Evolutionary conservation across 352 stramenopile genomes (phyloP).

Genomic region (Phytophthora constricta): DNA sequence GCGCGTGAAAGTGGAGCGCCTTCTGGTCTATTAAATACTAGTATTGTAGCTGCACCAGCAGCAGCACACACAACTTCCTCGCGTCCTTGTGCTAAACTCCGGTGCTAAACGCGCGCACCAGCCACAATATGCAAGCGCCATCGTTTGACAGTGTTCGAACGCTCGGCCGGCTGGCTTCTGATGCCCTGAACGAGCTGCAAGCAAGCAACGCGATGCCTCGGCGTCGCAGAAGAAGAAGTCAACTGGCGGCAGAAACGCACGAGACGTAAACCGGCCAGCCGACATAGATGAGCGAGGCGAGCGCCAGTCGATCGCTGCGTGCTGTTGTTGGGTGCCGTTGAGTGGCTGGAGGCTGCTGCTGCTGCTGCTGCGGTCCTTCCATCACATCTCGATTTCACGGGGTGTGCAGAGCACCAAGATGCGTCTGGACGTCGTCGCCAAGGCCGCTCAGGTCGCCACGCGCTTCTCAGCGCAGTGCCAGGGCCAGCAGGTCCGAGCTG

Average conservation of each 20-base stretch:
- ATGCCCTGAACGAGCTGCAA: too few species aligned
- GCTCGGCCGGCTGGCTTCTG: too few species aligned
- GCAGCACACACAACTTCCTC: not conserved
- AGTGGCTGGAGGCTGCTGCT: too few species aligned
- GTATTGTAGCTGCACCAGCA: not conserved
- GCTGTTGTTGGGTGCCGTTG: too few species aligned
- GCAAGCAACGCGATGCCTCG: not conserved
- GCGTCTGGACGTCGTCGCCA: conserved; percentile 59
- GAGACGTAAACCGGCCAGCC: not conserved
- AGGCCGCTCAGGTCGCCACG: conserved; percentile 46
- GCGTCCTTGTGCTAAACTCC: not conserved
- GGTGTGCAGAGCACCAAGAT: conserved; percentile 42
- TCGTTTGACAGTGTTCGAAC: not conserved
- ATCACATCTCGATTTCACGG: not conserved
- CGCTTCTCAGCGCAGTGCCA: conserved; percentile 46
- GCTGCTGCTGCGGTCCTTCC: too few species aligned
- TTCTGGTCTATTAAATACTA: too few species aligned
- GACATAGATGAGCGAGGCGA: not conserved
- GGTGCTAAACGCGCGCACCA: not conserved
- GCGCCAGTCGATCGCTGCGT: not conserved
- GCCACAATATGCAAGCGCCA: not conserved
- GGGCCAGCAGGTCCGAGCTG: conserved; percentile 33
- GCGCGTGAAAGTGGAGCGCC: too few species aligned
- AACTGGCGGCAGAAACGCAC: not conserved
- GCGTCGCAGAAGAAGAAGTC: not conserved